These are phyloP conservation scores for Arthroderma sp. DNA, from an alignment of 2,329 filamentous ascomycete genomes.

Conservation along the genomic window DNA sequence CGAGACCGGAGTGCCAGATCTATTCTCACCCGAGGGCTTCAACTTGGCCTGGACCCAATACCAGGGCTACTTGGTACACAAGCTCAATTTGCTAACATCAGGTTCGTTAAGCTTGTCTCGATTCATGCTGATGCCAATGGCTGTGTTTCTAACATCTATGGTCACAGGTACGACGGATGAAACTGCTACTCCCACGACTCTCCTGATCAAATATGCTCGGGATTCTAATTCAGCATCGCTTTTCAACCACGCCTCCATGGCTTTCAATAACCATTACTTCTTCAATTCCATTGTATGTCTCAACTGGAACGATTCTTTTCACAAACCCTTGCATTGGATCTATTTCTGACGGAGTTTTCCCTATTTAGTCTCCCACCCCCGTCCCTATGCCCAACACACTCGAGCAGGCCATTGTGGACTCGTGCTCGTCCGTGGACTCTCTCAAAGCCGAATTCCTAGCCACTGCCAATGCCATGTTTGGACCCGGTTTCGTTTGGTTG, in stretches of 20 bases:
- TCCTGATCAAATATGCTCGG: conserved; percentile 64
- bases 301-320: conserved; percentile 1
- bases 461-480: conserved; percentile 84
- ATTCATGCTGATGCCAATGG: neutral
- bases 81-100: conserved; percentile 59
- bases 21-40: conserved; percentile 59
- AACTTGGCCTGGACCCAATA: conserved; percentile 71
- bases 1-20: conserved; percentile 48
- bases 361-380: conserved; percentile 25
- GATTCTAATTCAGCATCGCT: conserved; percentile 61
- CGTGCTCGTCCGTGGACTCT: conserved; percentile 73
- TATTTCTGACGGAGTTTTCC: conserved; percentile 8
- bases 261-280: conserved; percentile 66
- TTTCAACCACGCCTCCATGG: conserved; percentile 97
- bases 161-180: conserved; percentile 50
- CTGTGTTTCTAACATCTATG: neutral
- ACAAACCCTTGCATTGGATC: neutral
- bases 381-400: conserved; percentile 45
- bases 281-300: conserved; percentile 34
- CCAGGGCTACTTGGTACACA: conserved; percentile 58
- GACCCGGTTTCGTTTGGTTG: conserved; percentile 93
- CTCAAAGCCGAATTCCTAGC: conserved; percentile 66
- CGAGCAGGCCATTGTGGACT: conserved; percentile 46
- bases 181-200: conserved; percentile 47
- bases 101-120: conserved; percentile 39